These are phyloP conservation scores for Gossypium laxum DNA, from an alignment of 441 rosid genomes.

Conservation along the genomic window DNA sequence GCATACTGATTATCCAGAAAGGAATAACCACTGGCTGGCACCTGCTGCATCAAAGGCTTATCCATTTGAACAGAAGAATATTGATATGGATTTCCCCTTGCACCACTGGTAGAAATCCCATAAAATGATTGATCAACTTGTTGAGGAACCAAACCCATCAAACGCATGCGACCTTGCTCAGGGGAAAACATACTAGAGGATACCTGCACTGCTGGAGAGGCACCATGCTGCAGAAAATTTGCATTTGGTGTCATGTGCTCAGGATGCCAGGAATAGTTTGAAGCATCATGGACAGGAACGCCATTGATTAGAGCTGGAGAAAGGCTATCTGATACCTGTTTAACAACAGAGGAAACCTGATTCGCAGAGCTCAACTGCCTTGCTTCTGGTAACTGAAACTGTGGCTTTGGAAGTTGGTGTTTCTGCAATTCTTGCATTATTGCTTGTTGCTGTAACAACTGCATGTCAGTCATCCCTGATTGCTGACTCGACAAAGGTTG, in stretches of 20 bases:
- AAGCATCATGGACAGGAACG: constrained; percentile 49
- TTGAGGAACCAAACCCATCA: constrained; percentile 44
- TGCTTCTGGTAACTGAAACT: constrained; percentile 38
- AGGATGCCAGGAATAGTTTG: constrained; percentile 51
- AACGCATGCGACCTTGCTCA: constrained; percentile 44
- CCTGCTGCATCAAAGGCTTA: constrained; percentile 34
- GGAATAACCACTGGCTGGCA: constrained; percentile 38
- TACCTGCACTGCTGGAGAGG: constrained; percentile 43
- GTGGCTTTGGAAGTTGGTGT: constrained; percentile 53
- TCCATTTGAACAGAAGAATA: constrained; percentile 42
- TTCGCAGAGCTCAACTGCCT: constrained; percentile 39
- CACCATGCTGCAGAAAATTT: constrained; percentile 46
- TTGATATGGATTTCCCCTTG: constrained; percentile 35
- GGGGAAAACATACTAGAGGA: constrained; percentile 43
- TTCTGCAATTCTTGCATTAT: constrained; percentile 63
- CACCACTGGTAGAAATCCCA: constrained; percentile 47
- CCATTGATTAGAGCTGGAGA: constrained; percentile 47
- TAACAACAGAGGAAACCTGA: constrained; percentile 38
- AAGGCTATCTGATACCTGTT: constrained; percentile 33
- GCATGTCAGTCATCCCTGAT: constrained; percentile 60
- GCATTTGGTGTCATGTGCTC: constrained; percentile 41
- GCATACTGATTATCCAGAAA: constrained; percentile 36
- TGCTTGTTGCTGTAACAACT: constrained; percentile 53
- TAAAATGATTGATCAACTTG: constrained; percentile 58
- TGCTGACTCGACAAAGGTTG: constrained; percentile 59